Conservation (phyloP, 495 filamentous ascomycete species). For the Chaetomium fimeti region DNA sequence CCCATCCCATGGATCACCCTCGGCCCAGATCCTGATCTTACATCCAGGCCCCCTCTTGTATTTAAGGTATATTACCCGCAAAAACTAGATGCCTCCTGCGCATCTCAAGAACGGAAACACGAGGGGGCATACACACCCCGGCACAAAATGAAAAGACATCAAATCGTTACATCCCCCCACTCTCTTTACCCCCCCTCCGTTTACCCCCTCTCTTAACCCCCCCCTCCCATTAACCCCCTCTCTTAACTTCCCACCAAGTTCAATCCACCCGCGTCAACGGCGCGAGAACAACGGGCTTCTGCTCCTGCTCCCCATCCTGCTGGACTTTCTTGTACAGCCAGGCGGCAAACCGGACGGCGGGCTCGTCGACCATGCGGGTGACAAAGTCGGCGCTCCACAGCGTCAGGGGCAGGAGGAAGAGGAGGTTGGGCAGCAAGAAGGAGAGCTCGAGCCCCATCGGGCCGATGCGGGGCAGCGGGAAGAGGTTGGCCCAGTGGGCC, state of each 20-base stretch:
- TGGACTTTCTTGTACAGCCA: slow-evolving; percentile 51
- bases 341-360: slow-evolving; percentile 51
- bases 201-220: not conserved
- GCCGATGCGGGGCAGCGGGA: slow-evolving; percentile 51
- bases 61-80: not conserved
- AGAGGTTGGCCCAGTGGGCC: slow-evolving; percentile 46
- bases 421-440: slow-evolving; percentile 52
- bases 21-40: not conserved
- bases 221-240: too few relatives aligned
- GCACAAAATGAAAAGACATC: not conserved
- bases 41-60: not conserved
- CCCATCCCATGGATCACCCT: not conserved
- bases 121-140: not conserved
- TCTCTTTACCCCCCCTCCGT: too few relatives aligned
- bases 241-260: not conserved
- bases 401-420: slow-evolving; percentile 57
- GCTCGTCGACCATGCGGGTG: slow-evolving; percentile 57
- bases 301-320: slow-evolving; percentile 18
- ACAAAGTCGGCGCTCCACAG: slow-evolving; percentile 57
- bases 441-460: slow-evolving; percentile 55
- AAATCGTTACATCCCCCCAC: not conserved
- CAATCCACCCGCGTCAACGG: slow-evolving; percentile 25
- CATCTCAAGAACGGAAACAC: not conserved
- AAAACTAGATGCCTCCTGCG: not conserved
- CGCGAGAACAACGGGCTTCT: slow-evolving; percentile 18